Percentiles rank a stretch among this genome's conserved stretches.
Conservation (phyloP, 805 yeast species). For the Ogataea ganodermae region DNA sequence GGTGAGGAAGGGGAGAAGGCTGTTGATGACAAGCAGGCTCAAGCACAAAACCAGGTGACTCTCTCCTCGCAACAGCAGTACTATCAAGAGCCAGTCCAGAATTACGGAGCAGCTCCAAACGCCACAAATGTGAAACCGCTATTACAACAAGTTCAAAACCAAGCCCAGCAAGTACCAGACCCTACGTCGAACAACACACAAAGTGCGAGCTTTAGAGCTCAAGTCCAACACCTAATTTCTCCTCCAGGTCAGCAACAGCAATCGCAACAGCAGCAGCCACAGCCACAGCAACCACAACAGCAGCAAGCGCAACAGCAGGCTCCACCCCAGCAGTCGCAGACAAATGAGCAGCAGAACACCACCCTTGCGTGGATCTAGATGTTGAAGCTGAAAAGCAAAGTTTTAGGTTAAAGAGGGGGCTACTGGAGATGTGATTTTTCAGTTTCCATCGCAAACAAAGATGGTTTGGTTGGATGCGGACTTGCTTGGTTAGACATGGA, state of each 20-base stretch:
- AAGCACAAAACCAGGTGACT: conserved; percentile 16
- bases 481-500: neutral
- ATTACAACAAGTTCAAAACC: conserved; percentile 34
- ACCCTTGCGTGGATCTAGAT: conserved; percentile 34
- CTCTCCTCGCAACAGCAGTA: conserved; percentile 23
- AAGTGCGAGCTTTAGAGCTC: conserved; percentile 25
- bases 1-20: conserved; percentile 21
- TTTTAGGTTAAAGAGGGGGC: no score
- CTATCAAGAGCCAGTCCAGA: conserved; percentile 19
- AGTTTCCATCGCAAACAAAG: no score
- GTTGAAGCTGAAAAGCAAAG: no score
- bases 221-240: conserved; percentile 17
- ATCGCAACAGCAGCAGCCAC: conserved; percentile 26
- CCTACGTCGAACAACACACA: conserved; percentile 21
- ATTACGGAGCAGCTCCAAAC: conserved; percentile 9
- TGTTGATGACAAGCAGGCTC: conserved; percentile 21
- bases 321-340: conserved; percentile 6
- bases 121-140: conserved; percentile 28
- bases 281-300: neutral
- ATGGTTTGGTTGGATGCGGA: neutral
- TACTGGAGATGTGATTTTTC: no score
- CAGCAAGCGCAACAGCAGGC: conserved; percentile 7
- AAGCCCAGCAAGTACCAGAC: conserved; percentile 36
- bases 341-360: conserved; percentile 21
- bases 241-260: conserved; percentile 15